Evolutionary conservation across 176 grass and related monocot genomes (phyloP), one percentile per base, ranked within the genome.

Genomic region (Musa itinerans): DNA sequence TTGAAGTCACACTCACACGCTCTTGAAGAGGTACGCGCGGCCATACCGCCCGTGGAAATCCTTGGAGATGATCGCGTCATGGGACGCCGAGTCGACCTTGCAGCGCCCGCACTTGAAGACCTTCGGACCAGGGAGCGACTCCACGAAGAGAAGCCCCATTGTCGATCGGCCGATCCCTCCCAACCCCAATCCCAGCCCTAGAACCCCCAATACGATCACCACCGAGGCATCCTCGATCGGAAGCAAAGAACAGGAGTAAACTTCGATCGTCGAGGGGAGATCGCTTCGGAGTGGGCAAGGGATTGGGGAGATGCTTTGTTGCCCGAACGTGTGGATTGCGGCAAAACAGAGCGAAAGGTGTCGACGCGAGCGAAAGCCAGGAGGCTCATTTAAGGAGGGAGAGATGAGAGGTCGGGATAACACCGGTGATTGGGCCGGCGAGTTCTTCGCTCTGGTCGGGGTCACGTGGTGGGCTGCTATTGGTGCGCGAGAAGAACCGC

Each of bases 91-190:
- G 82, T 90, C 87, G 74, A 96, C 93, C 83, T 77, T 76, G 93
- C 93, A 96, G 81, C 69, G 27, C 69, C 78, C 72, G 81, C 89
- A 92, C 85, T 74, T 88, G 89, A 92, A 96, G 75, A 96, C 85
- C 87, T 86, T 92, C 34, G 87, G 79, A 10, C 87, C 93, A 20
- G 89, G 85, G 21, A 96, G 76, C 55, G 81, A 88, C 82, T 92
- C 78, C 72, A 96, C 24, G 71, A 96, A 96, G 67, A 96, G 78
- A 79, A 96, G 54, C 26, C 93, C 93, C 93, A 96, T 96, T 20
- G 9, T 43, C 17, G 43, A 71, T 20, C 49, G 17, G 11, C 16
- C 43, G 15, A 8, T 51, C 34, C 9, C 49, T 9, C 62, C 62
- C 62, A 23, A 64, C 62, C 62, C 62, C 62, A 23, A 64, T 22